Percentiles rank a stretch among this genome's conserved stretches.
Conservation (phyloP, 2,329 filamentous ascomycete genomes). For the Aquanectria penicillioides region DNA sequence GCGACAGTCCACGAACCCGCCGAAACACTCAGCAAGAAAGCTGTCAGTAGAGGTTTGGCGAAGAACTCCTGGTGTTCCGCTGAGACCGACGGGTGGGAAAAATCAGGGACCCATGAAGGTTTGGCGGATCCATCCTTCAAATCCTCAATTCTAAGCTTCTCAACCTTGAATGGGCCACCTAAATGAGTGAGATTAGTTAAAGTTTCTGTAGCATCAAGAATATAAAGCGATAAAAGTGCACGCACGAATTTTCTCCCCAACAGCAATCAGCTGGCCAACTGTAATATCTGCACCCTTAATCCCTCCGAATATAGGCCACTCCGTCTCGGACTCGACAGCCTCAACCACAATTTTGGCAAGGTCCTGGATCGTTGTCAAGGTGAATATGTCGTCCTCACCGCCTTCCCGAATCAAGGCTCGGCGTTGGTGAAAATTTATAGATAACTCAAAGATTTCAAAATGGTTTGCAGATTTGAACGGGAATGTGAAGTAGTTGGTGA, state of each 20-base stretch:
- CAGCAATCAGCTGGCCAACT: conserved; percentile 48
- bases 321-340: conserved; percentile 55
- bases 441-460: conserved; percentile 50
- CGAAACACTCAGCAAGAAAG: conserved; percentile 20
- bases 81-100: conserved; percentile 31
- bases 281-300: conserved; percentile 51
- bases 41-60: background rate
- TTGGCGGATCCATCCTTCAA: conserved; percentile 33
- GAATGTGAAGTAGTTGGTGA: conserved; percentile 64
- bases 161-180: conserved; percentile 36
- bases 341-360: conserved; percentile 51
- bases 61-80: conserved; percentile 28
- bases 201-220: background rate
- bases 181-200: background rate
- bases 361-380: conserved; percentile 56
- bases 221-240: background rate
- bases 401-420: conserved; percentile 56
- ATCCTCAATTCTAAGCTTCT: conserved; percentile 29
- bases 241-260: conserved; percentile 51
- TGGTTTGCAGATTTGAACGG: conserved; percentile 58
- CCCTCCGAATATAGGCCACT: conserved; percentile 55
- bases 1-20: conserved; percentile 46
- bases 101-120: conserved; percentile 36
- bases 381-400: conserved; percentile 53
- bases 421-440: conserved; percentile 52